phyloP scores from a whole-genome alignment of 2,329 filamentous ascomycete species.

The Alternaria viburni region DNA sequence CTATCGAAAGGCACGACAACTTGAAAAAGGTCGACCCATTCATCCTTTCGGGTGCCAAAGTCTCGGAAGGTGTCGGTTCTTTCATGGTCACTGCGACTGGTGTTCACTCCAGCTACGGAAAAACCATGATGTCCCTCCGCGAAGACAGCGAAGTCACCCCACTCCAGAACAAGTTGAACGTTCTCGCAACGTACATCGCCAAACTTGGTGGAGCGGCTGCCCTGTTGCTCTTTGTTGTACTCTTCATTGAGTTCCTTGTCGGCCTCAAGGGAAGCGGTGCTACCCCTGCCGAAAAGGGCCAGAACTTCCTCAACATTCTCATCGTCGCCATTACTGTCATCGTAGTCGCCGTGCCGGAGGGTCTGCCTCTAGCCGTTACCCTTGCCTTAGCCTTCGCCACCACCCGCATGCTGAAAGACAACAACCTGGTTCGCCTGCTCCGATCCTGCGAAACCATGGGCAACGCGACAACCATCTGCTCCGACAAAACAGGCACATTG shows the following conservation, averaged over 20 bases:
- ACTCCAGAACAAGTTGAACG: conserved; percentile 77
- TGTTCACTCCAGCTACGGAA: conserved; percentile 75
- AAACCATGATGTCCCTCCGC: conserved; percentile 78
- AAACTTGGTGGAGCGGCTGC: conserved; percentile 79
- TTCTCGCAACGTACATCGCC: conserved; percentile 80
- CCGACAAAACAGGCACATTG: conserved; percentile 60
- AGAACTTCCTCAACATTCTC: conserved; percentile 69
- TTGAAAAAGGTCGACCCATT: conserved; percentile 78
- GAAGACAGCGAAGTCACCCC: conserved; percentile 80
- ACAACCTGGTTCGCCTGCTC: conserved; percentile 72
- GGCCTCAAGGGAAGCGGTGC: conserved; percentile 62
- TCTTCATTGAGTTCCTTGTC: conserved; percentile 85
- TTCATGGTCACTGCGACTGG: conserved; percentile 79
- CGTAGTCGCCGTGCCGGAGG: conserved; percentile 73
- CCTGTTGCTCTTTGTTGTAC: conserved; percentile 79
- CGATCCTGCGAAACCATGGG: conserved; percentile 75
- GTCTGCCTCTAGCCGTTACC: conserved; percentile 70
- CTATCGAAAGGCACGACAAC: conserved; percentile 66
- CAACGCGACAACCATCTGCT: conserved; percentile 77
- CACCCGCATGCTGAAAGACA: conserved; percentile 71
- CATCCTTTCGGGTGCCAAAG: conserved; percentile 84
- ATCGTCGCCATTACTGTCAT: conserved; percentile 71
- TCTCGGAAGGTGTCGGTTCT: conserved; percentile 75
- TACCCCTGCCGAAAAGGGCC: conserved; percentile 75
- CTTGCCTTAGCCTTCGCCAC: conserved; percentile 72